phyloP scores from a whole-genome alignment of 2,329 filamentous ascomycete species.

The Colletotrichum theobromicola region DNA sequence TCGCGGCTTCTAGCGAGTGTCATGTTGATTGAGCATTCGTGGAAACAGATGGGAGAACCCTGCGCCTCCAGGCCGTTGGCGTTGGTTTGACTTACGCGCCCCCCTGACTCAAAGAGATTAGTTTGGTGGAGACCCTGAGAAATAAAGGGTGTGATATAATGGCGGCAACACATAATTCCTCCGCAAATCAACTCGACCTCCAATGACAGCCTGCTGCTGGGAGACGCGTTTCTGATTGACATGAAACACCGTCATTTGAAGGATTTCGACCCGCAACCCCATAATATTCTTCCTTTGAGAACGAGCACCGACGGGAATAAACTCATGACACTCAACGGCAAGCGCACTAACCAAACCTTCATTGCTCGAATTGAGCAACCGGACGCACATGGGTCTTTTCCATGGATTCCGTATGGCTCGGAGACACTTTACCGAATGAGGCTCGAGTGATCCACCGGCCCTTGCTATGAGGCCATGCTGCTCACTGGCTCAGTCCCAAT shows the following conservation, averaged over 20 bases:
- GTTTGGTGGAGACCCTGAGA: not conserved
- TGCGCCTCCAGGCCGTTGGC: not conserved
- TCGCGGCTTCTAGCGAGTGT: not conserved
- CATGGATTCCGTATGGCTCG: not conserved
- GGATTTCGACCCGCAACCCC: not conserved
- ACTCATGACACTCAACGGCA: not conserved
- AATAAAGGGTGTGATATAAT: not conserved
- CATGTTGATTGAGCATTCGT: slow-evolving; percentile 5
- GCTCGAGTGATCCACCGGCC: not conserved
- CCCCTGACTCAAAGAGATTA: slow-evolving; percentile 6
- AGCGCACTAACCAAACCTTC: not conserved
- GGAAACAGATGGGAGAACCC: not conserved
- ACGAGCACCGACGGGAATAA: not conserved
- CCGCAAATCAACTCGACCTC: not conserved
- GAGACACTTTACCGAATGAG: not conserved
- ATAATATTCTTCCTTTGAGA: not conserved
- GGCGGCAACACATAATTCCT: not conserved
- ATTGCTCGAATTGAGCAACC: not conserved
- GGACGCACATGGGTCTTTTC: not conserved
- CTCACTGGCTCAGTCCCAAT: slow-evolving; percentile 3
- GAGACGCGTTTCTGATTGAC: not conserved
- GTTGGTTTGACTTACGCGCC: not conserved
- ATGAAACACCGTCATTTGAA: slow-evolving; percentile 1
- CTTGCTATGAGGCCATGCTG: not conserved
- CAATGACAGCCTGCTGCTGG: not conserved